phyloP scores from a whole-genome alignment of 495 filamentous ascomycete genomes.

The Glarea lozoyensis region DNA sequence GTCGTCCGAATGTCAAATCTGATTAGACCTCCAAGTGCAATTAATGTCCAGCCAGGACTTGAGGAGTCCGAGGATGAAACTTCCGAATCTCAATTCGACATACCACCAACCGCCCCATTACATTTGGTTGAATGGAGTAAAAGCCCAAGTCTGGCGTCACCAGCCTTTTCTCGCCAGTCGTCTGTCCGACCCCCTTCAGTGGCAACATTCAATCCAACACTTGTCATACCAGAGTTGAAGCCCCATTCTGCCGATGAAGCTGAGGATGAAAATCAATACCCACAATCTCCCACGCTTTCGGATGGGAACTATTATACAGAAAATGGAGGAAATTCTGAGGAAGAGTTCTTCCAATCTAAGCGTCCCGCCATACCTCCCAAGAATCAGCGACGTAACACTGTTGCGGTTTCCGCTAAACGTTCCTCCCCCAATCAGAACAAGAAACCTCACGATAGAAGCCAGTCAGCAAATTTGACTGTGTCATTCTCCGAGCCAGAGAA shows the following conservation, averaged over 20 bases:
- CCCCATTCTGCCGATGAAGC: neutral
- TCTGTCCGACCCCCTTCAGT: conserved; percentile 7
- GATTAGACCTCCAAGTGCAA: conserved; percentile 3
- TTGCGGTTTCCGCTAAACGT: conserved; percentile 1
- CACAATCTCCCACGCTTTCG: conserved; percentile 6
- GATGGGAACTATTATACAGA: conserved; percentile 8
- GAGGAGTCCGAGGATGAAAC: conserved; percentile 9
- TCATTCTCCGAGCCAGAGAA: neutral
- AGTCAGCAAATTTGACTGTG: too few species aligned
- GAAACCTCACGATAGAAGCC: too few species aligned
- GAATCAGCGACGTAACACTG: neutral
- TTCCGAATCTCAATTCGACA: neutral
- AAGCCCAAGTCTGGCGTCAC: neutral
- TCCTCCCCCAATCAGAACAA: conserved; percentile 1
- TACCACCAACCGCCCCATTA: neutral
- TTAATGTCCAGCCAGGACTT: conserved; percentile 1
- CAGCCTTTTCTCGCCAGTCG: neutral
- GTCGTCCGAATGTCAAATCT: conserved; percentile 9
- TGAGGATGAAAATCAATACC: too few species aligned
- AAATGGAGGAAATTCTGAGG: conserved; percentile 2
- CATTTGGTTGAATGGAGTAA: neutral
- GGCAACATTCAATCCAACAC: conserved; percentile 9
- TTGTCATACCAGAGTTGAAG: neutral
- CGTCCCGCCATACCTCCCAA: neutral
- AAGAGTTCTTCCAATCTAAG: conserved; percentile 3